These are phyloP conservation scores for Kwoniella sp. DNA, from an alignment of 768 basidiomycete species.

Conservation along the genomic window DNA sequence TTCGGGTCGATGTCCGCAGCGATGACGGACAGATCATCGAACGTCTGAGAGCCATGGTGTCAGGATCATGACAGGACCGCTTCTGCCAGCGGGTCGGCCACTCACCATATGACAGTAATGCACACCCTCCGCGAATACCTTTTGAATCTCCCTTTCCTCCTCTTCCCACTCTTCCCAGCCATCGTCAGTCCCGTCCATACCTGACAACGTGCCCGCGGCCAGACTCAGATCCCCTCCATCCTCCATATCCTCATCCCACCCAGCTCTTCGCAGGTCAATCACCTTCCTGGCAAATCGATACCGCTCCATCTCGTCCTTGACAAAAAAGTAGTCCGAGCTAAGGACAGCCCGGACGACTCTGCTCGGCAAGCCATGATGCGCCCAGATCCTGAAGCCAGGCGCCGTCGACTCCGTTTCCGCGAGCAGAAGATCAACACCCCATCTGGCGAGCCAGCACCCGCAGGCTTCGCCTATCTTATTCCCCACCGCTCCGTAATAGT, in stretches of 20 bases:
- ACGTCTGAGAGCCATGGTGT: slow-evolving; percentile 57
- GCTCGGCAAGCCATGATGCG: slow-evolving; percentile 67
- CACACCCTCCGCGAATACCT: slow-evolving; percentile 70
- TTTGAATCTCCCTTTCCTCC: slow-evolving; percentile 63
- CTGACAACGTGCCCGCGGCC: background rate
- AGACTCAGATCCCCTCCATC: slow-evolving; percentile 17
- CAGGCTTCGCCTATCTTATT: slow-evolving; percentile 89
- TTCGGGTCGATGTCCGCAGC: slow-evolving; percentile 70
- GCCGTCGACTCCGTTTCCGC: slow-evolving; percentile 53
- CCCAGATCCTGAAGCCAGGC: slow-evolving; percentile 58
- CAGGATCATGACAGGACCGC: background rate
- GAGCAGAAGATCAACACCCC: slow-evolving; percentile 75
- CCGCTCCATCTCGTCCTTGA: slow-evolving; percentile 69
- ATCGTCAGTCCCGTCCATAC: background rate
- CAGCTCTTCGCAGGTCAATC: slow-evolving; percentile 58
- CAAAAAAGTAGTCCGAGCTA: slow-evolving; percentile 73
- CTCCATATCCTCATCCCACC: slow-evolving; percentile 33
- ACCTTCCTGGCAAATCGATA: slow-evolving; percentile 73
- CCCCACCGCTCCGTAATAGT: slow-evolving; percentile 79
- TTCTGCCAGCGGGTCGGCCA: too few species aligned
- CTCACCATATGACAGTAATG: slow-evolving; percentile 82
- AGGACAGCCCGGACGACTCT: slow-evolving; percentile 70
- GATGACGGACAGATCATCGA: slow-evolving; percentile 72
- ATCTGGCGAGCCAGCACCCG: slow-evolving; percentile 78
- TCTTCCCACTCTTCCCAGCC: slow-evolving; percentile 39